A percentile compares a stretch with the other conserved stretches of the same genome.
Conservation (phyloP, 805 yeast species). For the Schwanniomyces vanrijiae region DNA sequence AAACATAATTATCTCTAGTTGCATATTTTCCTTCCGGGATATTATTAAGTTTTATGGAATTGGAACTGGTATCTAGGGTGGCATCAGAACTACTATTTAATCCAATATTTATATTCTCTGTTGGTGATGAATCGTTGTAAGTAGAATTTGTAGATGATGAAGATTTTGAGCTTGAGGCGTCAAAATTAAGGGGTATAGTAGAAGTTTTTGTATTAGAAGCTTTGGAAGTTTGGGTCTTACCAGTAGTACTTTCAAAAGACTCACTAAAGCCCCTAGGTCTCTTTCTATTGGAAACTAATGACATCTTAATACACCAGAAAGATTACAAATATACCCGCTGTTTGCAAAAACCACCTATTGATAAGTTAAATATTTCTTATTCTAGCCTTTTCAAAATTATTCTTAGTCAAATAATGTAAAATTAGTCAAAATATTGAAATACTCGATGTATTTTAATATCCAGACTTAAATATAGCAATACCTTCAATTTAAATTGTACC, state of each 20-base stretch:
- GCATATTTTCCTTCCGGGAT: neutral
- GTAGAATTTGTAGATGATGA: constrained; percentile 10
- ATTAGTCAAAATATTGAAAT: neutral
- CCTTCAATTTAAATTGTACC: neutral
- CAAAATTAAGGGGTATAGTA: constrained; percentile 10
- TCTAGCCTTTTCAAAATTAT: neutral
- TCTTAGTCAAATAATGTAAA: neutral
- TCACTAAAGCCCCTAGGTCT: constrained; percentile 48
- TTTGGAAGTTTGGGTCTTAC: constrained; percentile 1
- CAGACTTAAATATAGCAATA: neutral
- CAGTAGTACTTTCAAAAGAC: constrained; percentile 23
- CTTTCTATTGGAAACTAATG: constrained; percentile 41
- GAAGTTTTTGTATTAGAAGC: constrained; percentile 6
- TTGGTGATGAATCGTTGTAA: constrained; percentile 8
- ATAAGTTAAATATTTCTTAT: neutral
- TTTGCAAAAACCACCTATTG: neutral
- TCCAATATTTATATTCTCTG: constrained; percentile 7
- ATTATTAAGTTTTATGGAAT: constrained; percentile 3
- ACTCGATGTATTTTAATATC: neutral
- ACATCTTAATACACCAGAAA: constrained; percentile 18
- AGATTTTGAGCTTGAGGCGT: constrained; percentile 6
- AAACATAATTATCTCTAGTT: neutral
- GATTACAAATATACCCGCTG: neutral
- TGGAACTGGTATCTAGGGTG: constrained; percentile 4
- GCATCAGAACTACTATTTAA: constrained; percentile 4